These are phyloP conservation scores for Phytophthora europaea DNA, from an alignment of 352 stramenopile species.

Conservation along the genomic window DNA sequence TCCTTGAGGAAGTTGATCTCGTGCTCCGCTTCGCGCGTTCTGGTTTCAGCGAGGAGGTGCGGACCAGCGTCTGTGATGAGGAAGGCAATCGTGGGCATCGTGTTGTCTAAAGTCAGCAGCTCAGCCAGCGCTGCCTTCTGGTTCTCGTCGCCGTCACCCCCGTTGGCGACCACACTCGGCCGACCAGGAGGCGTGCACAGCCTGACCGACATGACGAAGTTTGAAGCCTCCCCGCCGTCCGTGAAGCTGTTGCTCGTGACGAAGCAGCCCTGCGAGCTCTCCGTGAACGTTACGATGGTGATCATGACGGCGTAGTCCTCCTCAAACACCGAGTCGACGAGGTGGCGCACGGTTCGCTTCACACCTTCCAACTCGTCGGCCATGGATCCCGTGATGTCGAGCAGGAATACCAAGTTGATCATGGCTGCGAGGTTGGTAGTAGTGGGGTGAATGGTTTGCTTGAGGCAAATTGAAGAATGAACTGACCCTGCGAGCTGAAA, in stretches of 20 bases:
- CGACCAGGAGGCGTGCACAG: constrained; percentile 58
- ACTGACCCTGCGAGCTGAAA: background rate
- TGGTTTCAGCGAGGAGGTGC: constrained; percentile 50
- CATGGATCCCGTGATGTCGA: constrained; percentile 86
- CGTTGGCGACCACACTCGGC: constrained; percentile 46
- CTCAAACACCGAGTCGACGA: constrained; percentile 66
- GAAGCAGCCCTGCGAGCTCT: constrained; percentile 60
- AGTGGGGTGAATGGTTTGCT: background rate
- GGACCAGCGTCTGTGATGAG: constrained; percentile 72
- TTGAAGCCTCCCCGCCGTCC: constrained; percentile 49
- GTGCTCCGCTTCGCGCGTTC: constrained; percentile 47
- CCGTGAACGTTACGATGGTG: constrained; percentile 82
- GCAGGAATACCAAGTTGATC: constrained; percentile 76
- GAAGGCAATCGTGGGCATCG: constrained; percentile 71
- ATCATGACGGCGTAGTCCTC: constrained; percentile 64
- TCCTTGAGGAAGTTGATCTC: constrained; percentile 57
- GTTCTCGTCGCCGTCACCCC: constrained; percentile 74
- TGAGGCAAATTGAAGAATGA: constrained; percentile 34
- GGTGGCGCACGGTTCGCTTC: constrained; percentile 62
- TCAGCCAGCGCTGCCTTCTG: constrained; percentile 71
- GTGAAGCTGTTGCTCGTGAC: constrained; percentile 73
- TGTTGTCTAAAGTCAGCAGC: constrained; percentile 56
- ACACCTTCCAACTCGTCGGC: constrained; percentile 59
- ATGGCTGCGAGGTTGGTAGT: constrained; percentile 34
- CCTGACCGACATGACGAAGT: constrained; percentile 52